Evolutionary conservation across 164 flowering plant genomes (phyloP).

Genomic region (Cinnamomum chago): DNA sequence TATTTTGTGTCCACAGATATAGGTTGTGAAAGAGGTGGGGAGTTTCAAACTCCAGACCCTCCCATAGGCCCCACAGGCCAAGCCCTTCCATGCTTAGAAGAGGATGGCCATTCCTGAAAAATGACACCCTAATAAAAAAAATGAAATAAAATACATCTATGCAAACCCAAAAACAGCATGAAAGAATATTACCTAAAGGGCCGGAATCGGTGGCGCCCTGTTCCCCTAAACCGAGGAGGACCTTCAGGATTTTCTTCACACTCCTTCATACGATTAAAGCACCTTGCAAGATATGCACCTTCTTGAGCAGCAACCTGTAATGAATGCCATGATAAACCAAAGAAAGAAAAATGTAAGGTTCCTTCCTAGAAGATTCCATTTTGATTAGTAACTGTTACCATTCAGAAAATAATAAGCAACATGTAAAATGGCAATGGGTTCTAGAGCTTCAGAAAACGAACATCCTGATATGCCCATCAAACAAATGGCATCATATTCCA

Average conservation of each 20-base stretch:
- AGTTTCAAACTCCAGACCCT: too few relatives aligned
- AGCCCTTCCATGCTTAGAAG: too few relatives aligned
- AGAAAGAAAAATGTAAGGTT: neutral
- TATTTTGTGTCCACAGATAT: too few relatives aligned
- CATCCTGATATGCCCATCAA: neutral
- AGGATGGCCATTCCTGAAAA: too few relatives aligned
- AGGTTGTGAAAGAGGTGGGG: too few relatives aligned
- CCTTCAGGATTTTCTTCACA: conserved; percentile 74
- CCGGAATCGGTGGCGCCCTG: conserved; percentile 73
- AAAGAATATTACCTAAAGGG: conserved; percentile 57
- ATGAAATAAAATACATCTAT: neutral
- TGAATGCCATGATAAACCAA: neutral
- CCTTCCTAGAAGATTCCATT: neutral
- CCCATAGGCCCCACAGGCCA: too few relatives aligned
- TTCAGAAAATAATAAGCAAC: neutral
- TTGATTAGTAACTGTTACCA: neutral
- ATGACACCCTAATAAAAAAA: neutral
- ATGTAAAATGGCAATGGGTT: neutral
- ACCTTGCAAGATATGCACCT: conserved; percentile 70
- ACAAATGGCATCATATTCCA: neutral
- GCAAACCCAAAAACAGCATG: neutral
- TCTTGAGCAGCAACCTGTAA: conserved; percentile 86
- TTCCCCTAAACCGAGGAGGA: conserved; percentile 65
- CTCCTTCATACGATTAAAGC: conserved; percentile 78
- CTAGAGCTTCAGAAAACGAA: neutral